These are phyloP conservation scores for Neurospora sublineolata DNA, from an alignment of 495 filamentous ascomycete species.

Conservation along the genomic window DNA sequence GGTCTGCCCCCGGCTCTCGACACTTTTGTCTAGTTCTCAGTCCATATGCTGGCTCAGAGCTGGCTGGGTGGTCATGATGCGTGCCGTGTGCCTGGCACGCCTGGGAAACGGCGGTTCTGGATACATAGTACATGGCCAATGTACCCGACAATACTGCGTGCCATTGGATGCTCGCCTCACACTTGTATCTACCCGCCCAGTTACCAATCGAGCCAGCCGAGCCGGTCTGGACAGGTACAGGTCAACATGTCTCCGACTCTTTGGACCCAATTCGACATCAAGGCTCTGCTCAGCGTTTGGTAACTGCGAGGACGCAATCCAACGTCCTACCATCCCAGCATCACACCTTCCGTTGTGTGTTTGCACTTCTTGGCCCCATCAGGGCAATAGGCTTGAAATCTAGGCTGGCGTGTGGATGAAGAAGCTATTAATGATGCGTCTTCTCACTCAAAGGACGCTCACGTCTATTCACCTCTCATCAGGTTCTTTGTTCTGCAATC, in stretches of 20 bases:
- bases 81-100: background rate
- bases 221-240: background rate
- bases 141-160: background rate
- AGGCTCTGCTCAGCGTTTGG: background rate
- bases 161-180: background rate
- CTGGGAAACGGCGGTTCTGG: background rate
- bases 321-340: slow-evolving; percentile 7
- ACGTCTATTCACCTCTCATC: background rate
- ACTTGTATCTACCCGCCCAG: background rate
- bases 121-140: background rate
- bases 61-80: background rate
- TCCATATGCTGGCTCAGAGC: background rate
- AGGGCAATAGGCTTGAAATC: background rate
- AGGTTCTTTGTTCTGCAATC: background rate
- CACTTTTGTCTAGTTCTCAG: background rate
- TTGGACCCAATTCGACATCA: background rate
- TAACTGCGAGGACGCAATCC: background rate
- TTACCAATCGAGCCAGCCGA: background rate
- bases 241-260: background rate
- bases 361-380: slow-evolving; percentile 1
- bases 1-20: background rate
- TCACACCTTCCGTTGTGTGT: slow-evolving; percentile 1
- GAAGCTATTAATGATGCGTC: background rate
- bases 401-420: background rate
- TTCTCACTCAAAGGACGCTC: background rate